A percentile compares a stretch with the other conserved stretches of the same genome.
These are phyloP conservation scores for Agrocybe praecox DNA, from an alignment of 768 basidiomycete genomes.

Conservation along the genomic window DNA sequence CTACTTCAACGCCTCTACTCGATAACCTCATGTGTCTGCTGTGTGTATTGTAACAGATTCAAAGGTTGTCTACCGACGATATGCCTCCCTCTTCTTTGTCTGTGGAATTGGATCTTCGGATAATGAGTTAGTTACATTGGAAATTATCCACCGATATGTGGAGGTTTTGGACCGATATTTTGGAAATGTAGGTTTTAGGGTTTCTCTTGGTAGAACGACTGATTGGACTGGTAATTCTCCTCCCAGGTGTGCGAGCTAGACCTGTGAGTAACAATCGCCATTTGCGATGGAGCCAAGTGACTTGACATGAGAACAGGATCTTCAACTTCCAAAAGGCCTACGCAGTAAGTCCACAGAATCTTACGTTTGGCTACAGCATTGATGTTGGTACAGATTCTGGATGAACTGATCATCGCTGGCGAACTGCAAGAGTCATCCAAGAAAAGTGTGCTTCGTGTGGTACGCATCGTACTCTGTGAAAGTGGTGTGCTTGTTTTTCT, in stretches of 20 bases:
- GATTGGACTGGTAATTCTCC: conserved; percentile 15
- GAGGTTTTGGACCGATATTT: conserved; percentile 94
- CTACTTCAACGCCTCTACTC: neutral
- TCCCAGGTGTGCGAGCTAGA: conserved; percentile 89
- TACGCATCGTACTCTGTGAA: conserved; percentile 22
- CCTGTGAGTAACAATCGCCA: conserved; percentile 60
- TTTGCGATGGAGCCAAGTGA: conserved; percentile 10
- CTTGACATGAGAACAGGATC: conserved; percentile 56
- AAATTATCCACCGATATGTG: conserved; percentile 95
- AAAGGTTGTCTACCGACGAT: conserved; percentile 95
- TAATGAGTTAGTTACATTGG: conserved; percentile 93
- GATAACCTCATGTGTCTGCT: neutral
- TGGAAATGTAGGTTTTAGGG: conserved; percentile 71
- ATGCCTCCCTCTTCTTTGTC: conserved; percentile 97
- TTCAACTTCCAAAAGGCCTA: conserved; percentile 99
- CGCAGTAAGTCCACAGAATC: conserved; percentile 52
- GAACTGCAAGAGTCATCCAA: conserved; percentile 98
- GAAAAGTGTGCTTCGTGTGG: conserved; percentile 73
- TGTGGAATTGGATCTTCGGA: conserved; percentile 83
- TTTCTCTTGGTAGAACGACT: neutral
- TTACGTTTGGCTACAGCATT: conserved; percentile 2
- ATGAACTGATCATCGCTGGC: conserved; percentile 96
- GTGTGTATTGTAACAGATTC: conserved; percentile 58
- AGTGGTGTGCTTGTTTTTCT: neutral
- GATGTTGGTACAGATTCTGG: conserved; percentile 62